Evolutionary conservation across 495 filamentous ascomycete species (phyloP), one percentile per base, ranked within the genome.

Genomic region (Podospora fimiseda): DNA sequence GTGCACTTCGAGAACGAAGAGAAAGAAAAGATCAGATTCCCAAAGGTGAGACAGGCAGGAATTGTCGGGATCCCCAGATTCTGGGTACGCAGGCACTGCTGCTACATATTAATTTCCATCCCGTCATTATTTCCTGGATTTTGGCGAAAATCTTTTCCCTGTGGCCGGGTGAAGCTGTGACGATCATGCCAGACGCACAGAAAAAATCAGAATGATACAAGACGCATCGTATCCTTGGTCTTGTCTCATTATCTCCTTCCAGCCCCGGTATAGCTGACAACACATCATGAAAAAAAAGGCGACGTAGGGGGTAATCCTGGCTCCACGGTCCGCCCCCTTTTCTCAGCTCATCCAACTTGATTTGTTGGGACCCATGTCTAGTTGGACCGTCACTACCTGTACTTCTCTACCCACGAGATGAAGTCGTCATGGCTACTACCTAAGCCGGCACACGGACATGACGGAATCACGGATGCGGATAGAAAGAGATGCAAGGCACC

Each of bases 31-130:
- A 19, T 42, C n/a, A 8, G 16, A 23, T 22, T 33, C 18, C 20
- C 18, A 42, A 18, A 20, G 22, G 36, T 24, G 18, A 20, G 7
- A 24, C 15, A 53, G 15, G 14, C 9, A 36, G 23, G 15, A 22
- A 21, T 13, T 21, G 14, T 19, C 19, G 42, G 39, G n/a, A 22
- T 13, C 42, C 42, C 20, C 11, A 40, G 16, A 23, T 43, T n/a
- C 49, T 52, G 49, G 49, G 43, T 39, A 22, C 42, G 42, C 42
- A 44, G 42, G 49, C 27, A 30, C 40, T 42, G 23, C 40, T 42
- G 23, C 42, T 56, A 38, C 37, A 48, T 51, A 56, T 52, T 47
- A 45, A 48, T 51, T 51, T 48, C 37, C 48, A 43, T 51, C 8
- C 48, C 49, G 16, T 16, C 22, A 43, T 43, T 13, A 27, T 18